Evolutionary conservation across 139 green algal genomes (phyloP).

Genomic region (Chlamydomonas eustigma): DNA sequence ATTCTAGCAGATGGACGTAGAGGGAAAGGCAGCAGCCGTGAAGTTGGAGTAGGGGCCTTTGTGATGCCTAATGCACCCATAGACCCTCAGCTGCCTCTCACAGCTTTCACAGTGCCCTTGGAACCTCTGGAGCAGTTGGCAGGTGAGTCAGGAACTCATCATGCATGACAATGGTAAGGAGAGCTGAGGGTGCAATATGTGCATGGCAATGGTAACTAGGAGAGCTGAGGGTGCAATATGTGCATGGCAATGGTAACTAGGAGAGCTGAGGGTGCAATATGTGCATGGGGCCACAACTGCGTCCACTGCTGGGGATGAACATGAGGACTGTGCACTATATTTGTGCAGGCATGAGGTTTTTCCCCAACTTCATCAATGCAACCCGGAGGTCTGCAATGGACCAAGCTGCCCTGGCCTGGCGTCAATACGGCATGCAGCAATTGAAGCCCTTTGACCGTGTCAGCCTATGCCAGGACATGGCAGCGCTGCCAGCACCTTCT

Average conservation of each 20-base stretch:
- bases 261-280: too few species aligned
- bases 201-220: too few species aligned
- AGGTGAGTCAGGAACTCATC: conserved; percentile 31
- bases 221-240: too few species aligned
- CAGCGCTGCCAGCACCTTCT: conserved; percentile 3
- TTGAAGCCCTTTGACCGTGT: conserved; percentile 32
- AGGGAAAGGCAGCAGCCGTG: conserved; percentile 7
- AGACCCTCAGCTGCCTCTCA: conserved; percentile 59
- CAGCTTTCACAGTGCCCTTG: conserved; percentile 72
- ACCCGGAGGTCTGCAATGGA: conserved; percentile 49
- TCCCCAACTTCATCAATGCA: conserved; percentile 52
- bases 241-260: too few species aligned
- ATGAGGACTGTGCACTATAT: too few species aligned
- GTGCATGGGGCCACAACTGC: too few species aligned
- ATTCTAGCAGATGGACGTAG: conserved; percentile 2
- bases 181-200: too few species aligned
- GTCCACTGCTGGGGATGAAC: too few species aligned
- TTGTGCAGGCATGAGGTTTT: conserved; percentile 63
- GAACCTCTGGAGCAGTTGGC: conserved; percentile 65
- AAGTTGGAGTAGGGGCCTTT: conserved; percentile 66
- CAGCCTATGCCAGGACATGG: conserved; percentile 24
- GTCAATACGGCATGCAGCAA: conserved; percentile 35
- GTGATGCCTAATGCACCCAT: conserved; percentile 81
- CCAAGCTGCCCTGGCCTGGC: conserved; percentile 47
- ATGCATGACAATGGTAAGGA: too few species aligned